These are phyloP conservation scores for Atkinsonella texensis DNA, from an alignment of 2,329 filamentous ascomycete species.

Conservation along the genomic window DNA sequence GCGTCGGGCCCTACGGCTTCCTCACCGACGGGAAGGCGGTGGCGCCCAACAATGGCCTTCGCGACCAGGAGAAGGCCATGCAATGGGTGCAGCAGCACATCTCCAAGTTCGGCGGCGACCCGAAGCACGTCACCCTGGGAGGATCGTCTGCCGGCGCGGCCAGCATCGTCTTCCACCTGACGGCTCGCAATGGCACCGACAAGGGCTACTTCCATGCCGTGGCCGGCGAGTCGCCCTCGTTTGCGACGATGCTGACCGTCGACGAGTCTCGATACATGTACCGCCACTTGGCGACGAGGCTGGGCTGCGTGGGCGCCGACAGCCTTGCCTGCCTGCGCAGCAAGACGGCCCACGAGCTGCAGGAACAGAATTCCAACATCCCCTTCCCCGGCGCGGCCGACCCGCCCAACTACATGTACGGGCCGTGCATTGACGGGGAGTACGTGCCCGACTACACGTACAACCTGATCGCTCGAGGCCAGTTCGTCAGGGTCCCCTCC, in stretches of 20 bases:
- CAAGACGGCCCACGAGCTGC: slow-evolving; percentile 28
- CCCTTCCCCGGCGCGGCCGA: slow-evolving; percentile 16
- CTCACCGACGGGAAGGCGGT: slow-evolving; percentile 45
- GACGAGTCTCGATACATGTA: slow-evolving; percentile 40
- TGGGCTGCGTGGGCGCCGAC: slow-evolving; percentile 27
- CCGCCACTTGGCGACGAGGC: slow-evolving; percentile 31
- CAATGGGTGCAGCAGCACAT: slow-evolving; percentile 61
- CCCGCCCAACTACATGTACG: slow-evolving; percentile 39
- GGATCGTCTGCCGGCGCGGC: slow-evolving; percentile 58
- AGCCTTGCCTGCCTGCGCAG: slow-evolving; percentile 34
- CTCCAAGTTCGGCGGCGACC: slow-evolving; percentile 54
- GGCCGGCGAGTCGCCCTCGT: slow-evolving; percentile 39
- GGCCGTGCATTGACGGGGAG: slow-evolving; percentile 41
- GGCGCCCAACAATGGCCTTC: slow-evolving; percentile 55
- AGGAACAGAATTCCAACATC: slow-evolving; percentile 29
- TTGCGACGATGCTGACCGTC: slow-evolving; percentile 33
- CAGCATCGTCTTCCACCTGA: slow-evolving; percentile 53
- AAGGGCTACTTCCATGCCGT: slow-evolving; percentile 38
- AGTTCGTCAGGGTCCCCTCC: slow-evolving; percentile 40
- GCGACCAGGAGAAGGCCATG: slow-evolving; percentile 57
- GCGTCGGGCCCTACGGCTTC: slow-evolving; percentile 64
- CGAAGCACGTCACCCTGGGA: slow-evolving; percentile 53
- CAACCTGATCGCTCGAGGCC: slow-evolving; percentile 31
- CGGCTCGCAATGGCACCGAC: slow-evolving; percentile 37
- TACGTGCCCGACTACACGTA: slow-evolving; percentile 40